Percentiles rank a stretch among this genome's conserved stretches.
These are phyloP conservation scores for Phyllosticta paracitricarpa DNA, from an alignment of 2,329 filamentous ascomycete species.

Conservation along the genomic window DNA sequence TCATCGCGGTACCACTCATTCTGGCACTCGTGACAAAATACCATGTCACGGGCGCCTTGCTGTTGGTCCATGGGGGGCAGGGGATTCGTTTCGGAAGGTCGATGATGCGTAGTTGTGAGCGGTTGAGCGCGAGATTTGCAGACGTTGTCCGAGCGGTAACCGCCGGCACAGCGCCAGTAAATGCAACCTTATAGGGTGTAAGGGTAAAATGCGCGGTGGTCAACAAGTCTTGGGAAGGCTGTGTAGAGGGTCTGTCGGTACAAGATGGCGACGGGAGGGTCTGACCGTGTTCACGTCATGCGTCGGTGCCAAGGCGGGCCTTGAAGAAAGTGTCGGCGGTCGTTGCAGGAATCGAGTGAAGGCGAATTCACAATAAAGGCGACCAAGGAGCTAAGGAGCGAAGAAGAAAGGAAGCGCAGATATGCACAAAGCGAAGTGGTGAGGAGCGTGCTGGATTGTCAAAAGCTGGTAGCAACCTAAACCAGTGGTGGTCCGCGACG, in stretches of 20 bases:
- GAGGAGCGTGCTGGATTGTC: background rate
- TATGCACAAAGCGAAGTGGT: background rate
- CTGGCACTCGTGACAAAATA: slow-evolving; percentile 76
- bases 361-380: background rate
- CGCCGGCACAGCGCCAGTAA: background rate
- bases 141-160: background rate
- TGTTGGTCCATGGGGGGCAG: background rate
- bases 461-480: background rate
- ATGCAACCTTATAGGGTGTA: background rate
- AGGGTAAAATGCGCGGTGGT: background rate
- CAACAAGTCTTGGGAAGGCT: background rate
- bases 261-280: background rate
- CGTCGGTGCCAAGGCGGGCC: background rate
- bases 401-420: background rate
- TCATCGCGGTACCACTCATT: slow-evolving; percentile 73
- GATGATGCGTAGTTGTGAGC: background rate
- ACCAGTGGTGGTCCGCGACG: background rate
- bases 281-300: background rate
- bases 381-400: background rate
- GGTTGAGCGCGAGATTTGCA: background rate
- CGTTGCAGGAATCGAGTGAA: background rate
- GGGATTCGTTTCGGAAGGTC: background rate
- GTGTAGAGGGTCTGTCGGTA: background rate
- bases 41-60: slow-evolving; percentile 45
- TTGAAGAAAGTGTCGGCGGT: background rate